These are phyloP conservation scores for Sarocladium kiliense DNA, from an alignment of 2,329 filamentous ascomycete species.

Conservation along the genomic window DNA sequence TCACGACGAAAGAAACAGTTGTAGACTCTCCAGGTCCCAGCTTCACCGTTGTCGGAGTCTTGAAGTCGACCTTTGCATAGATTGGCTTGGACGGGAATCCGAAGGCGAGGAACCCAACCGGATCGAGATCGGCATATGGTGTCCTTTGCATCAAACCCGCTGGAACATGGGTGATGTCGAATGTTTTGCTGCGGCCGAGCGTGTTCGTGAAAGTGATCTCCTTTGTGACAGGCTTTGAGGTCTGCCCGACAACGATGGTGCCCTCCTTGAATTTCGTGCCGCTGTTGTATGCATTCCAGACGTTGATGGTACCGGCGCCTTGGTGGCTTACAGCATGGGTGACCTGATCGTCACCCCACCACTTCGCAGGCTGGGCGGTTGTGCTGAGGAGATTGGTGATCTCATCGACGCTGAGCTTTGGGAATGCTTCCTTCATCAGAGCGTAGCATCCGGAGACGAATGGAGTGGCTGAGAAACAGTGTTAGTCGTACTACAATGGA, in stretches of 20 bases:
- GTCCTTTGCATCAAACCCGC: constrained; percentile 9
- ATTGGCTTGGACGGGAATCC: constrained; percentile 9
- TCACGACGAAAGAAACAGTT: constrained; percentile 2
- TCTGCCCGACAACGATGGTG: not conserved
- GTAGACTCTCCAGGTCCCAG: constrained; percentile 4
- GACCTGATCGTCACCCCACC: constrained; percentile 19
- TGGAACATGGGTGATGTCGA: constrained; percentile 7
- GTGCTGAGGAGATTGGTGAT: constrained; percentile 24
- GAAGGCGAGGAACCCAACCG: not conserved
- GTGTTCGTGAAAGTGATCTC: constrained; percentile 10
- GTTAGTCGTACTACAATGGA: not conserved
- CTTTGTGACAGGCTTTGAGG: not conserved
- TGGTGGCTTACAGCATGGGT: constrained; percentile 25
- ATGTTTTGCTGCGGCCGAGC: constrained; percentile 10
- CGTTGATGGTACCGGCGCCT: constrained; percentile 28
- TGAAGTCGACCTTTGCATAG: constrained; percentile 9
- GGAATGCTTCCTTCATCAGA: constrained; percentile 27
- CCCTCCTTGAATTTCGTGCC: constrained; percentile 5
- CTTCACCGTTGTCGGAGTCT: constrained; percentile 5
- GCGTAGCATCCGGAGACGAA: constrained; percentile 27
- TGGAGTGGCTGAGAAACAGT: constrained; percentile 20
- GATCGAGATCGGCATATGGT: constrained; percentile 2
- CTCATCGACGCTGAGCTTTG: constrained; percentile 19
- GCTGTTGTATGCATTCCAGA: constrained; percentile 20
- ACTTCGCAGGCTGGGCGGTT: constrained; percentile 21